These are phyloP conservation scores for Boletus semigastroideus DNA, from an alignment of 1,284 basidiomycete genomes.

Conservation along the genomic window DNA sequence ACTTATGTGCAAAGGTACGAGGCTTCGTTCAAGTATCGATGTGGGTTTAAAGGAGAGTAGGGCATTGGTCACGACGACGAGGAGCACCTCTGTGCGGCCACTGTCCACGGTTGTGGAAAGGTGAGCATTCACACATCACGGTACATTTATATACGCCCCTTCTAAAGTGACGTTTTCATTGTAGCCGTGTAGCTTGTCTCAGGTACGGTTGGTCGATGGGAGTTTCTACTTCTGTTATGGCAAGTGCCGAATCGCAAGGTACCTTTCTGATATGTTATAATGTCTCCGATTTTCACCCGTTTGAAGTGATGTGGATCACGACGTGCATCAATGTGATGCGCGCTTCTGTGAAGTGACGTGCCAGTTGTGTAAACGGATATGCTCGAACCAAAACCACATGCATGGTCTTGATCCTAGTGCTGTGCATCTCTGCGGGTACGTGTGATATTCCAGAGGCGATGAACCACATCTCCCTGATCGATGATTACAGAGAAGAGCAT, in stretches of 20 bases:
- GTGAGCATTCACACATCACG: conserved; percentile 27
- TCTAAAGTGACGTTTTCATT: not conserved
- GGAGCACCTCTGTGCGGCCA: conserved; percentile 53
- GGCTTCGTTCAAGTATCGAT: not conserved
- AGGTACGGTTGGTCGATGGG: conserved; percentile 34
- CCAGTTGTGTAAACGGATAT: conserved; percentile 53
- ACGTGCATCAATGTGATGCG: conserved; percentile 50
- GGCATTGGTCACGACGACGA: conserved; percentile 42
- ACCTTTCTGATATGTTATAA: not conserved
- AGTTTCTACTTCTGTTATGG: conserved; percentile 41
- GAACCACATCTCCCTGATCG: not conserved
- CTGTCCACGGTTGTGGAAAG: conserved; percentile 53
- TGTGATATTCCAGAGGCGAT: not conserved
- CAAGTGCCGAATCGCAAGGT: conserved; percentile 48
- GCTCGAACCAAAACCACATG: conserved; percentile 48
- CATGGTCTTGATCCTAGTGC: conserved; percentile 44
- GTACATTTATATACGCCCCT: not conserved
- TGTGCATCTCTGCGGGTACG: conserved; percentile 60
- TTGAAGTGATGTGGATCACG: conserved; percentile 43
- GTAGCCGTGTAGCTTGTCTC: conserved; percentile 47
- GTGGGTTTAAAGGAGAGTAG: conserved; percentile 27
- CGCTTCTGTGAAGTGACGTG: conserved; percentile 54
- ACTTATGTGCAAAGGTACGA: conserved; percentile 49
- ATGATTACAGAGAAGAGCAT: conserved; percentile 46
- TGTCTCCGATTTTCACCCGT: not conserved